Conservation (phyloP, 2,329 filamentous ascomycete species). For the Leptographium procerum region DNA sequence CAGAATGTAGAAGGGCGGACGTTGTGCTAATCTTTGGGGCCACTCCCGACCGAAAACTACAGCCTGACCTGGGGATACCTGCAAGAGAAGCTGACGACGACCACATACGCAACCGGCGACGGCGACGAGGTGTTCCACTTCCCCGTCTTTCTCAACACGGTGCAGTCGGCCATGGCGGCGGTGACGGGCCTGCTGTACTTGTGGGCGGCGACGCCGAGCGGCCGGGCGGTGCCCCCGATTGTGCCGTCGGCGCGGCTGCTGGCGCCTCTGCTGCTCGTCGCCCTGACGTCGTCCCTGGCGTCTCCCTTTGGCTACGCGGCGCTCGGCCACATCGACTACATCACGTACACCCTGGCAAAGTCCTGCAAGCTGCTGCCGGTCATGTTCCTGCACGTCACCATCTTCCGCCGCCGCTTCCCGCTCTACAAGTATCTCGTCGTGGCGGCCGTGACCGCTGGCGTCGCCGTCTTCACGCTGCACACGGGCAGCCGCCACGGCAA, state of each 20-base stretch:
- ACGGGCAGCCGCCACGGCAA: slow-evolving; percentile 46
- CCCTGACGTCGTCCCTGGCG: slow-evolving; percentile 76
- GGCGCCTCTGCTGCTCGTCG: slow-evolving; percentile 69
- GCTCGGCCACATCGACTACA: slow-evolving; percentile 90
- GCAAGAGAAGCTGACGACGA: slow-evolving; percentile 95
- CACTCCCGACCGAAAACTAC: not conserved
- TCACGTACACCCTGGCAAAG: slow-evolving; percentile 95
- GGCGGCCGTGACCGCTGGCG: slow-evolving; percentile 77
- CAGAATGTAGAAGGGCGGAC: no score
- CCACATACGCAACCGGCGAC: slow-evolving; percentile 57
- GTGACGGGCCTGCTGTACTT: slow-evolving; percentile 76
- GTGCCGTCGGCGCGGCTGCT: slow-evolving; percentile 70
- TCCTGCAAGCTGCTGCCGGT: slow-evolving; percentile 98
- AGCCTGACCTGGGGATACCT: slow-evolving; percentile 93
- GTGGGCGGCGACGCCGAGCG: slow-evolving; percentile 44
- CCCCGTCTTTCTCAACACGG: slow-evolving; percentile 89
- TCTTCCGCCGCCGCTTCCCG: slow-evolving; percentile 83
- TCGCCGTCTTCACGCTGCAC: slow-evolving; percentile 90
- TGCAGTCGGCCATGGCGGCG: slow-evolving; percentile 84
- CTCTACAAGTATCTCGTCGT: slow-evolving; percentile 96
- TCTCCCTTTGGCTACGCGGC: slow-evolving; percentile 94
- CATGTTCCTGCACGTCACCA: slow-evolving; percentile 88
- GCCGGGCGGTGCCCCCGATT: slow-evolving; percentile 46
- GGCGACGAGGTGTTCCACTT: slow-evolving; percentile 71
- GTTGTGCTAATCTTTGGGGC: no score